Evolutionary conservation across 2,329 filamentous ascomycete genomes (phyloP).

Genomic region (Calonectria montana): DNA sequence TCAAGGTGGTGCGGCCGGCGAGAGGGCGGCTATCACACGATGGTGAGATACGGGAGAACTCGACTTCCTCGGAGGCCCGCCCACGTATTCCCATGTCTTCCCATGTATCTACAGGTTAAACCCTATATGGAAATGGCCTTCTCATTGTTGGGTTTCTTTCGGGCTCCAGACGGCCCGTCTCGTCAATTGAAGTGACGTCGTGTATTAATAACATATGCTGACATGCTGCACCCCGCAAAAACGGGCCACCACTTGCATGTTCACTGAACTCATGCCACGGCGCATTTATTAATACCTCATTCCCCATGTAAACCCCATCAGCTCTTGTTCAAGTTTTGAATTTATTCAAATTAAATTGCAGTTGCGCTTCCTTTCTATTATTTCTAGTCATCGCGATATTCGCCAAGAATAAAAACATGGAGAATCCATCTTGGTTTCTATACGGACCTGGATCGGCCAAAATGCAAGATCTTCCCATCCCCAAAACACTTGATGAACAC

Average conservation of each 20-base stretch:
- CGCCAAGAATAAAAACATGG: not conserved
- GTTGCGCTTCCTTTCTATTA: not conserved
- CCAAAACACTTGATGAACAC: conserved; percentile 38
- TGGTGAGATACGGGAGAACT: too few species aligned
- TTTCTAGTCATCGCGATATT: not conserved
- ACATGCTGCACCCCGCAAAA: not conserved
- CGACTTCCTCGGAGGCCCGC: too few species aligned
- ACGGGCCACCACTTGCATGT: not conserved
- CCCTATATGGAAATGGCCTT: not conserved
- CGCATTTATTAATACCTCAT: not conserved
- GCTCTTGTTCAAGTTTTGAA: not conserved
- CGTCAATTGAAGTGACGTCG: not conserved
- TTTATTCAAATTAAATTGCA: not conserved
- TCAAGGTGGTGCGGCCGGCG: too few species aligned
- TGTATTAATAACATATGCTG: not conserved
- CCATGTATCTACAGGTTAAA: not conserved
- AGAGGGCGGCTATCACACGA: too few species aligned
- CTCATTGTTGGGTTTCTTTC: not conserved
- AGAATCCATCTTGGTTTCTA: conserved; percentile 37
- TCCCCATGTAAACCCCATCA: not conserved
- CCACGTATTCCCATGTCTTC: too few species aligned
- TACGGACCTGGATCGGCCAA: conserved; percentile 35
- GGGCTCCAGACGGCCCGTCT: not conserved
- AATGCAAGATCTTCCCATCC: conserved; percentile 33
- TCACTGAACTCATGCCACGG: not conserved